phyloP scores from a whole-genome alignment of 2,329 filamentous ascomycete genomes.

The Talaromyces pinophilus region DNA sequence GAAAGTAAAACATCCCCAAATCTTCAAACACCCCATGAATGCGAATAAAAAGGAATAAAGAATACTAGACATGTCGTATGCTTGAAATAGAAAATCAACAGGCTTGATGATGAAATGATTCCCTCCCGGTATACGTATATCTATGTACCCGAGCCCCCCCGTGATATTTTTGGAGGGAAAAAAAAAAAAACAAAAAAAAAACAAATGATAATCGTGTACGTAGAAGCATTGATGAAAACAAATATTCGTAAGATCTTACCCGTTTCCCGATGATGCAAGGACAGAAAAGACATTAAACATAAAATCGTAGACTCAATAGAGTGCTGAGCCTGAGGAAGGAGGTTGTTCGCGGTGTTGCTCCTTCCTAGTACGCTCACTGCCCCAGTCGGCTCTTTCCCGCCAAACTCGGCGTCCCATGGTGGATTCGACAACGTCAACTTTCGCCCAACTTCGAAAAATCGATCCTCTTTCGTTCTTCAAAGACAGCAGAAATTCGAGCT shows the following conservation, averaged over 20 bases:
- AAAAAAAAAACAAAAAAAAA: background rate
- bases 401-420: background rate
- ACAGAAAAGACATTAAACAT: conserved; percentile 2
- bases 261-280: conserved; percentile 19
- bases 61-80: background rate
- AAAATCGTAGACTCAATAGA: background rate
- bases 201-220: background rate
- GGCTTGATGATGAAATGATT: conserved; percentile 6
- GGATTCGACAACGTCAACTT: background rate
- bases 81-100: background rate
- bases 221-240: conserved; percentile 2
- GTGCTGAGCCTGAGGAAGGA: background rate
- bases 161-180: background rate
- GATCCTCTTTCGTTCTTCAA: background rate
- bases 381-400: conserved; percentile 11
- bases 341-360: background rate
- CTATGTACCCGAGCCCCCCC: conserved; percentile 4
- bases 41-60: background rate
- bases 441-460: background rate
- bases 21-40: conserved; percentile 11
- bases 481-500: background rate
- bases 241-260: conserved; percentile 17
- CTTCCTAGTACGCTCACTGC: background rate
- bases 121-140: conserved; percentile 2
- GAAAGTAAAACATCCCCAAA: conserved; percentile 7